A percentile compares a stretch with the other conserved stretches of the same genome.
Conservation (phyloP, 108 stramenopile genomes). For the Mayamaea pseudoterrestris region DNA sequence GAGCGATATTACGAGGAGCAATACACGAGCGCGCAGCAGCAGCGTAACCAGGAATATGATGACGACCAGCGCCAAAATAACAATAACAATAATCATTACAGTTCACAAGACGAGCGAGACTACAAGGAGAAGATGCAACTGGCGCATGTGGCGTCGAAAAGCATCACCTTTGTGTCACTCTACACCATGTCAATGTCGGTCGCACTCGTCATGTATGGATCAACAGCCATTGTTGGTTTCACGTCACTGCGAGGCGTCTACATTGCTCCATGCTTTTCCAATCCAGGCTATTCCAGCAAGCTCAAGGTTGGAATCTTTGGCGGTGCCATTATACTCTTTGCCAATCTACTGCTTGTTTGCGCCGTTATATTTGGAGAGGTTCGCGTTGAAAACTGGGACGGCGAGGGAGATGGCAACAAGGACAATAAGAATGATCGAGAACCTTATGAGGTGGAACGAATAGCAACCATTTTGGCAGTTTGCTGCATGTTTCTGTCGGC, state of each 20-base stretch:
- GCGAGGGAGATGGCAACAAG: slow-evolving; percentile 31
- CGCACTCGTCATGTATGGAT: slow-evolving; percentile 54
- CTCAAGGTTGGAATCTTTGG: slow-evolving; percentile 55
- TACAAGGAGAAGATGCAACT: slow-evolving; percentile 27
- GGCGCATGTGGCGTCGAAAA: slow-evolving; percentile 31
- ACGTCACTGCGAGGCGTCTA: slow-evolving; percentile 67
- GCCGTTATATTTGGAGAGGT: slow-evolving; percentile 81
- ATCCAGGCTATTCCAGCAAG: neutral
- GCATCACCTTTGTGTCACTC: slow-evolving; percentile 56
- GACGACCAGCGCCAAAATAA: slow-evolving; percentile 21
- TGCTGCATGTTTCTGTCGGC: slow-evolving; percentile 63
- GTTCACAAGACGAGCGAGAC: slow-evolving; percentile 20
- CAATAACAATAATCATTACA: slow-evolving; percentile 16
- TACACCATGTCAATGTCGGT: slow-evolving; percentile 56
- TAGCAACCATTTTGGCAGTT: slow-evolving; percentile 64
- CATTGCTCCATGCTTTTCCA: slow-evolving; percentile 65
- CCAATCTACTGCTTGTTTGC: slow-evolving; percentile 61
- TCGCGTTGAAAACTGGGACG: slow-evolving; percentile 22
- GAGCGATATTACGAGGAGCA: slow-evolving; percentile 28
- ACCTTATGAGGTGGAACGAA: slow-evolving; percentile 63
- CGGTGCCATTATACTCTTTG: slow-evolving; percentile 66
- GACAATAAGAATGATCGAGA: slow-evolving; percentile 21
- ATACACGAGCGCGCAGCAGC: slow-evolving; percentile 21
- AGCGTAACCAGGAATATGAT: slow-evolving; percentile 19
- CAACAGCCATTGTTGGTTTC: slow-evolving; percentile 70